These are phyloP conservation scores for Eudorina sp. DNA, from an alignment of 139 green algal genomes.

Conservation along the genomic window DNA sequence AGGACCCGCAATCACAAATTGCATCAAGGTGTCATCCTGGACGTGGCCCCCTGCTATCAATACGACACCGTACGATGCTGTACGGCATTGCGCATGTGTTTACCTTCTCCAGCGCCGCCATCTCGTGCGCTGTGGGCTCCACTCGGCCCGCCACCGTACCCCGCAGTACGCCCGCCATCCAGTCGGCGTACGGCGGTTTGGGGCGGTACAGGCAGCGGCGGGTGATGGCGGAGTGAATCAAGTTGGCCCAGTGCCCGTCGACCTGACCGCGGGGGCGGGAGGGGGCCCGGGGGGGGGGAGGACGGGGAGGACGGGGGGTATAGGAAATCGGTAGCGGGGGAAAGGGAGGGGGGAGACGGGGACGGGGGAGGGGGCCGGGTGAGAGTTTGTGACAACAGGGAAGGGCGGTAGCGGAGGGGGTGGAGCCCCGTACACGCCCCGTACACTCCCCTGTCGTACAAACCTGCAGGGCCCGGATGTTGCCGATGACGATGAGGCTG, in stretches of 20 bases:
- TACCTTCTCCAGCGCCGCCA: slow-evolving; percentile 54
- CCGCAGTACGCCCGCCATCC: slow-evolving; percentile 43
- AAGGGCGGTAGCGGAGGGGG: too few species aligned
- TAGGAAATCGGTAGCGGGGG: background rate
- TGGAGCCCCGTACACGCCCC: too few species aligned
- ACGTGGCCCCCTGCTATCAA: too few species aligned
- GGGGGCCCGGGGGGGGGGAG: background rate
- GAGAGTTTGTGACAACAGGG: too few species aligned
- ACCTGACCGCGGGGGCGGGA: background rate
- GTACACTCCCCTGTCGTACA: too few species aligned
- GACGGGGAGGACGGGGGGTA: background rate
- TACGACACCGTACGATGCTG: too few species aligned
- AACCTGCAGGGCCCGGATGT: slow-evolving; percentile 72
- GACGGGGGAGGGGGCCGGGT: too few species aligned
- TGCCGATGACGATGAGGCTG: slow-evolving; percentile 87
- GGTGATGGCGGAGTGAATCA: slow-evolving; percentile 57
- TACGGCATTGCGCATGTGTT: too few species aligned
- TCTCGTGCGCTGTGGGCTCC: slow-evolving; percentile 34
- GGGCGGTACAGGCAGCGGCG: slow-evolving; percentile 37
- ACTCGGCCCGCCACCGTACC: slow-evolving; percentile 32
- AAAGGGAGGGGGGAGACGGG: background rate
- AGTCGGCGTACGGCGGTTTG: slow-evolving; percentile 56
- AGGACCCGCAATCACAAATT: too few species aligned
- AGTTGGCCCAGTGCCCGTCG: slow-evolving; percentile 54
- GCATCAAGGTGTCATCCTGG: too few species aligned